These are phyloP conservation scores for Pseudohyphozyma bogoriensis DNA, from an alignment of 768 basidiomycete species.

Conservation along the genomic window DNA sequence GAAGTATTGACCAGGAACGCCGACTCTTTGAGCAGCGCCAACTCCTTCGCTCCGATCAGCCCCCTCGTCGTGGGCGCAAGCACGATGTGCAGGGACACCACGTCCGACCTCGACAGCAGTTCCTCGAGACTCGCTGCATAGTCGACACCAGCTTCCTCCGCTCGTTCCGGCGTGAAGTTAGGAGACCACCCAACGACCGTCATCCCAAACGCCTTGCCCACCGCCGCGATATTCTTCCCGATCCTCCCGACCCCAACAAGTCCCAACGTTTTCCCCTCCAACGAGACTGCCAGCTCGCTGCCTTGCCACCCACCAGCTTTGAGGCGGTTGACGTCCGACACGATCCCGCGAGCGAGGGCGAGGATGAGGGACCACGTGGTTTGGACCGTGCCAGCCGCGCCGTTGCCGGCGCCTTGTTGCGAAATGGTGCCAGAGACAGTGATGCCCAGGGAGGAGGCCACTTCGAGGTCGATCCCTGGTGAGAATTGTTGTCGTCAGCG, in stretches of 20 bases:
- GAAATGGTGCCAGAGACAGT: slow-evolving; percentile 48
- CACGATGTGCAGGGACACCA: slow-evolving; percentile 56
- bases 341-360: slow-evolving; percentile 47
- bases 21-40: slow-evolving; percentile 50
- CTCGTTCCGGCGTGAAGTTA: slow-evolving; percentile 52
- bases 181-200: slow-evolving; percentile 57
- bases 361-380: slow-evolving; percentile 58
- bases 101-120: slow-evolving; percentile 48
- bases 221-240: slow-evolving; percentile 48
- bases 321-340: slow-evolving; percentile 46
- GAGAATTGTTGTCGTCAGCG: too few species aligned
- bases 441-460: slow-evolving; percentile 47
- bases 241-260: slow-evolving; percentile 55
- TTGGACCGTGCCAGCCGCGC: slow-evolving; percentile 48
- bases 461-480: slow-evolving; percentile 42
- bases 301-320: slow-evolving; percentile 51
- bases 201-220: slow-evolving; percentile 52
- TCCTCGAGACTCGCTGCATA: slow-evolving; percentile 48
- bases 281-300: slow-evolving; percentile 45
- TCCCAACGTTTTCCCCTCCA: slow-evolving; percentile 51
- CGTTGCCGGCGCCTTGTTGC: slow-evolving; percentile 8
- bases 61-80: slow-evolving; percentile 47
- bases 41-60: slow-evolving; percentile 45
- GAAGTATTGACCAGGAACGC: slow-evolving; percentile 59
- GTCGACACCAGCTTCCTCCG: slow-evolving; percentile 47